Base-by-base conservation (phyloP, 805 yeast genomes). In the Sungouiozyma intestinalis region DNA sequence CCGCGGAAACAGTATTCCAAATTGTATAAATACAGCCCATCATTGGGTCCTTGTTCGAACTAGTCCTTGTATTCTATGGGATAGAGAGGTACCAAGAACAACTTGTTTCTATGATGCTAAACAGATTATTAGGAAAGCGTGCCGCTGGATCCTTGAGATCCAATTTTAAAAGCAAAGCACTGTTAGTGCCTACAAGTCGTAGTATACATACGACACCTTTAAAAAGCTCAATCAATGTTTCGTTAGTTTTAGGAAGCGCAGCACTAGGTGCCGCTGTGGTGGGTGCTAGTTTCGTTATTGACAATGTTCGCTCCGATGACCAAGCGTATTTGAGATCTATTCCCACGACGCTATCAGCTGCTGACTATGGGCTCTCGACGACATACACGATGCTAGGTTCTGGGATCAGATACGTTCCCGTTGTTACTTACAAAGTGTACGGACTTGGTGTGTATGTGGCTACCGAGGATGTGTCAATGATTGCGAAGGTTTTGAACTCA, bases 331-430 rank as follows among this genome's bases (percentile, higher is more conserved):
- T 77, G n/a, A 66, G 67, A 36, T 73, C 79, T 3, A 74, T 74
- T 46, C 74, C 77, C 1, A 47, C 52, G 1, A 35, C 42, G 2
- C 32, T 60, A 53, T 2, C 63, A 64, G 4, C 50, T 48, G 0
- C 46, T n/a, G 34, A 41, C 0, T 41, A 57, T 3, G 53, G 55
- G 2, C 48, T 71, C 4, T 44, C 57, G 2, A 53, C 67, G 0
- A 57, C 65, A 3, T 83, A 69, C 56, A 65, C 72, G 17, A 60
- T 88, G 27, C 53, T 92, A 3, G 97, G 95, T 0, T 72, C 75
- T 43, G 97, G 98, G 1, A 74, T 79, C 2, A 71, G 97, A 55
- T 66, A 82, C 0, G 96, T 90, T 16, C 84, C 97, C 0, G 84
- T 92, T 54, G 52, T 88, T 35, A 71, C 73, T 19, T 77, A 92